A percentile compares a stretch with the other conserved stretches of the same genome.
phyloP scores from a whole-genome alignment of 2,329 filamentous ascomycete genomes.

The Arthrobotrys conoides region DNA sequence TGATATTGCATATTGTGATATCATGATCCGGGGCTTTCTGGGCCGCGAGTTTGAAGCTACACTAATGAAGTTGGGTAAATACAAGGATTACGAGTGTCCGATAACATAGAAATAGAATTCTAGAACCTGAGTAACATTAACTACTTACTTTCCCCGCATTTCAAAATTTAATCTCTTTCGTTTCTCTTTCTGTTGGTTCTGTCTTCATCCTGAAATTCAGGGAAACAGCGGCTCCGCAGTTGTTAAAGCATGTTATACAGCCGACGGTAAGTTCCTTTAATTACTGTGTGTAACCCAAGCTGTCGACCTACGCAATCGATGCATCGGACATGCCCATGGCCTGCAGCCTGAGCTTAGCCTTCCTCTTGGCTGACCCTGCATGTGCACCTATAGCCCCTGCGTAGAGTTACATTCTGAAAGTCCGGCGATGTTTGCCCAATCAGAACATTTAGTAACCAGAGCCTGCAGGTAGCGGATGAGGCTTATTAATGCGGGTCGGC shows the following conservation, averaged over 20 bases:
- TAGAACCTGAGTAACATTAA: not conserved
- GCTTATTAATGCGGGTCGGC: not conserved
- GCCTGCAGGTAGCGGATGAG: not conserved
- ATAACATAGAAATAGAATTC: not conserved
- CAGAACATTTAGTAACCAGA: not conserved
- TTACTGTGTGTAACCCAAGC: not conserved
- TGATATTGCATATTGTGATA: too few relatives aligned
- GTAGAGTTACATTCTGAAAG: too few relatives aligned
- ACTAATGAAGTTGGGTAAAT: too few relatives aligned
- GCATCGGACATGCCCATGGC: not conserved
- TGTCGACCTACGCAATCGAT: not conserved
- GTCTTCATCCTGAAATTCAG: not conserved
- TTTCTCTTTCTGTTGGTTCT: not conserved
- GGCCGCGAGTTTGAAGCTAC: too few relatives aligned
- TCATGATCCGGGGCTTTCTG: too few relatives aligned
- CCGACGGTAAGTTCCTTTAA: not conserved
- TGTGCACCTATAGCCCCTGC: not conserved
- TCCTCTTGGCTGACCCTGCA: not conserved
- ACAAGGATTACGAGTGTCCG: not conserved
- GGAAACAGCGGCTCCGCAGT: not conserved
- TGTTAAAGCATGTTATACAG: too few relatives aligned
- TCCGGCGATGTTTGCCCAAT: not conserved
- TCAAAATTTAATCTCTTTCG: not conserved
- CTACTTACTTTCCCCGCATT: not conserved
- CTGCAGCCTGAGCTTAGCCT: conserved; percentile 6